Base-by-base conservation (phyloP, 2,329 filamentous ascomycete species). In the Pseudopyricularia cyperi region DNA sequence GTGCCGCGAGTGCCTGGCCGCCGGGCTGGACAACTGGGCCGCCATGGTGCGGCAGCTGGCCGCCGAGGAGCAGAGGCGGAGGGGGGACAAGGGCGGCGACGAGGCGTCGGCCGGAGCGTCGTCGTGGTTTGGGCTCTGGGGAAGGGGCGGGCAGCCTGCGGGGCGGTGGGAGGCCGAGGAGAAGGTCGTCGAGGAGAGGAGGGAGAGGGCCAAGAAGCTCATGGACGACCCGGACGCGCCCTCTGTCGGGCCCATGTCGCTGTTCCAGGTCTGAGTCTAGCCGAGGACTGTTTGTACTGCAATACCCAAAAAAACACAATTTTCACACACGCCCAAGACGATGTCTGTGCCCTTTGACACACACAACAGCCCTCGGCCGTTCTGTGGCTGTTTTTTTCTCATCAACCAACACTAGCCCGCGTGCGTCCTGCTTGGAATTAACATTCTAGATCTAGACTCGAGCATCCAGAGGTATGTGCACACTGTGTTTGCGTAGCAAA, bases 11-110 rank as follows among this genome's bases (percentile, higher is more conserved):
- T 96, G 91, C 62, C 75, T 95, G 6, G 72, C 79, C 53, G 80
- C 85, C 2, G 87, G 87, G 0, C 72, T 95, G 1, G 75, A 77
- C 6, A 94, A 95, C 63, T 95, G 90, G 90, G 77, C 77, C 47
- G 76, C 74, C 28, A 97, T 97, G 85, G 82, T 93, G 19, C 71
- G 72, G 11, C 74, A 75, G 53, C 72, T 94, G 47, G 78, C 77
- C 26, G 69, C 67, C 50, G 72, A 75, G 39, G 75, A 80, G 60
- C 64, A 65, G 39, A 62, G 63, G 33, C 53, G 51, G 26, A 39
- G 42, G 22, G 48, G 28, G 17, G 28, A 19, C 34, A 35, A 11
- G 47, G 39, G 30, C 34, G 15, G 19, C 46, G 8, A 42, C n/a
- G 22, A 39, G 39, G 7, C 42, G 33, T 42, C 37, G 19, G 11